Evolutionary conservation across 148 eudicot genomes (phyloP), one percentile per base, ranked within the genome.

Genomic region (Nepenthes mirabilis): DNA sequence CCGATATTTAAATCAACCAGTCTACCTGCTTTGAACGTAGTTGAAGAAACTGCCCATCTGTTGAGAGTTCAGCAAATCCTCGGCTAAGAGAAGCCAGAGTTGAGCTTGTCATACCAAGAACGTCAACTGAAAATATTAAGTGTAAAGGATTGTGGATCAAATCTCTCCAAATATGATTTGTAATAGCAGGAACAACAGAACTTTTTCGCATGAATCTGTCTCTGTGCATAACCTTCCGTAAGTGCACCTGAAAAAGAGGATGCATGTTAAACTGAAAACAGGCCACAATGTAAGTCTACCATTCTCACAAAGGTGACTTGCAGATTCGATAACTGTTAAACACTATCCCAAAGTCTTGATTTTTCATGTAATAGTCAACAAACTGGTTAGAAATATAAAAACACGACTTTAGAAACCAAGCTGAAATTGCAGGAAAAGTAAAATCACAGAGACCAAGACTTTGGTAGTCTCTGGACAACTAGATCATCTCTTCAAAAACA

Each of bases 1-100:
- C 23, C 23, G 23, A 23, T 23, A 23, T 23, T 23, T 23, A 23
- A 23, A 23, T 23, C 23, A 23, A 23, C 0, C 55, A 12, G 6
- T 9, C 65, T 53, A 94, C 97, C 95, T 94, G 99, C 82, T 86
- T 89, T 49, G 97, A 86, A 57, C 97, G 97, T 52, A 94, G 79
- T 65, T 81, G 95, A 61, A 94, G 77, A 72, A 94, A 94, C 77
- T 94, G 99, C 8, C 99, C 99, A 78, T 94, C 99, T 33, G 99
- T 94, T 57, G 99, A 94, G 67, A 94, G 87, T 70, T 86, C 93
- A 48, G 99, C 99, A 82, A 94, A 89, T 60, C 99, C 97, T 83
- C 82, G 86, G 79, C 99, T 80, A 40, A 94, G 83, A 55, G 99
- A 89, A 66, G 97, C 91, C 74, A 94, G 72, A 47, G 99, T 94